Conservation (phyloP, 345 rosid genomes). For the Eutrema yunnanense region DNA sequence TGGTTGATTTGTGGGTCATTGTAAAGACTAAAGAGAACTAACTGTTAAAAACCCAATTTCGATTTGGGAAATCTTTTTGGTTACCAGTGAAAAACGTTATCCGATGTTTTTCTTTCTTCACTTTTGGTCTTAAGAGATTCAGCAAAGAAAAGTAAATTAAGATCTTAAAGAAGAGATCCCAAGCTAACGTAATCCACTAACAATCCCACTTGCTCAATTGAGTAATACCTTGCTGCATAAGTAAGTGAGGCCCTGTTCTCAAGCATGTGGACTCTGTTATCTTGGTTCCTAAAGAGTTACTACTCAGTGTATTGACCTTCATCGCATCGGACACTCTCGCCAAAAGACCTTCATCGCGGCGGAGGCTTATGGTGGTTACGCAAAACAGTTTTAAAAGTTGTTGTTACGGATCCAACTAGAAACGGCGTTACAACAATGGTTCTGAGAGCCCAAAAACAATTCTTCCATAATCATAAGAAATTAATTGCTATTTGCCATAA, state of each 20-base stretch:
- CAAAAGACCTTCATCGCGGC: no score
- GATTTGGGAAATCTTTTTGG: neutral
- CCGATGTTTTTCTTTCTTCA: constrained; percentile 47
- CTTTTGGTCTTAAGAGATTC: constrained; percentile 46
- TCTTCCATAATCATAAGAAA: no score
- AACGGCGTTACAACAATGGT: no score
- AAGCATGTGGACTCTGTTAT: constrained; percentile 33
- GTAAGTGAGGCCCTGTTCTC: constrained; percentile 29
- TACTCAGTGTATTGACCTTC: no score
- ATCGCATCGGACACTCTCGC: no score
- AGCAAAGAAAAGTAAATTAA: constrained; percentile 34
- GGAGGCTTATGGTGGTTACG: no score
- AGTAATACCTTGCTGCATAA: constrained; percentile 33
- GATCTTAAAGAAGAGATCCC: constrained; percentile 34
- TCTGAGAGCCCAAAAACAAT: no score
- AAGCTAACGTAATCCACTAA: constrained; percentile 36
- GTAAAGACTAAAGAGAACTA: constrained; percentile 27
- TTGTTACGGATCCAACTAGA: no score
- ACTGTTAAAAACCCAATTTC: neutral
- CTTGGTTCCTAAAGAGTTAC: constrained; percentile 15
- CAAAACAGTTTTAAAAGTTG: no score
- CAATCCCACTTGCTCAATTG: constrained; percentile 34
- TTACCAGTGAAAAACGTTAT: constrained; percentile 50
- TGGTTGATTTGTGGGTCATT: no score
- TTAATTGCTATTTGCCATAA: no score